Evolutionary conservation across 768 basidiomycete species (phyloP), one percentile per base, ranked within the genome.

Genomic region (Boletus sp.): DNA sequence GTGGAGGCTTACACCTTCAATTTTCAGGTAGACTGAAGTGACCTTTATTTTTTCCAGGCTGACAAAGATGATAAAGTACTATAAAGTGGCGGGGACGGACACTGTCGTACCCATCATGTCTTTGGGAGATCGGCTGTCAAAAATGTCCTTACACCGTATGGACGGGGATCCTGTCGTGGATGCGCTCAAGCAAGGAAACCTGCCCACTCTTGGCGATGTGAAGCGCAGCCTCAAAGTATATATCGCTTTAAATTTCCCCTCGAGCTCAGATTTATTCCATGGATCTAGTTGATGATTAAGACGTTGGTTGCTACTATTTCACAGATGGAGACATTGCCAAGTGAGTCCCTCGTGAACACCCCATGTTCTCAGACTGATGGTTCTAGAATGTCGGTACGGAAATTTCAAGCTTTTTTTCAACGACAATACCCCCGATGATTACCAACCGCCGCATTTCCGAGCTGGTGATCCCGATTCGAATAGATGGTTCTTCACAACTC

Each of bases 1-100:
- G 80, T 93, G 24, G 92, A 94, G 69, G 87, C 92, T 14, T 94
- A 92, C 65, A 92, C 90, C 0, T 94, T 94, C 75, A 89, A 92
- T 65, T 92, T 94, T 65, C 81, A 85, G 62, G 90, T 88, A 62
- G 58, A 74, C 55, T 29, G 12, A 30, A 36, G 12, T 40, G 2
- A 24, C 4, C 20, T 24, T 17, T 48, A 24, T 29, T 35, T 17
- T 17, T 36, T 46, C 24, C 12, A 36, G 10, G 41, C 54, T 66
- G 30, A 67, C 51, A 47, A 24, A 37, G 42, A 39, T 2, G 42
- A 39, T 2, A 50, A 53, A 93, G 92, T 94, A 94, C 67, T 80
- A 85, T 64, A 78, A 75, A 20, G 67, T 88, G 20, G 80, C 85
- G 11, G 92, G 87, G 28, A 84, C 82, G 7, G 73, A 82, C 35